Evolutionary conservation across 164 flowering plant species (phyloP).

Genomic region (Stephania yunnanensis): DNA sequence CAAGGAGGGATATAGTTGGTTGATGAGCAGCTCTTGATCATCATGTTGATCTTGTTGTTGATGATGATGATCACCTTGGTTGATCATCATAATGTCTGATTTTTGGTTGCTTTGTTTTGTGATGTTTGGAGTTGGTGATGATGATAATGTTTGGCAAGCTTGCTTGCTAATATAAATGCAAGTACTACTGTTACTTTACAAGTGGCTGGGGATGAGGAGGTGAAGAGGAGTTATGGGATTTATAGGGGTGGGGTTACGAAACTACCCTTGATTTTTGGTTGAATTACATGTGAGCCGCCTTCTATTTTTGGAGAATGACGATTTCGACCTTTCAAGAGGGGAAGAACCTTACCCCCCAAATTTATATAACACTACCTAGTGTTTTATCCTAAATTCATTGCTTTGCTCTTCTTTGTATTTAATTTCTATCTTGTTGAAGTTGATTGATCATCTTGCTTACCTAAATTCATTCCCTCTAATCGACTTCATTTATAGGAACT

Average conservation of each 20-base stretch:
- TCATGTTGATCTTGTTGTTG: conserved; percentile 14
- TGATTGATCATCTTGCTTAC: too few species aligned
- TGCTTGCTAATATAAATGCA: not conserved
- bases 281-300: conserved; percentile 9
- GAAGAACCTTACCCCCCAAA: too few species aligned
- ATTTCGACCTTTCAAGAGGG: not conserved
- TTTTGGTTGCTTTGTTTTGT: not conserved
- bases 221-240: not conserved
- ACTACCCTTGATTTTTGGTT: conserved; percentile 5
- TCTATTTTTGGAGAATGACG: not conserved
- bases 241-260: conserved; percentile 6
- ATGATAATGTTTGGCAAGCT: not conserved
- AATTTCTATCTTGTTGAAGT: too few species aligned
- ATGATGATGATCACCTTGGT: not conserved
- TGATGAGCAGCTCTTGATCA: conserved; percentile 27
- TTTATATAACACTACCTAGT: too few species aligned
- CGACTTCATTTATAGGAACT: too few species aligned
- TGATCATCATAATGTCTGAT: not conserved
- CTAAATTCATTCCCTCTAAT: too few species aligned
- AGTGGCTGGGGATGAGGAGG: not conserved
- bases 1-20: conserved; percentile 33
- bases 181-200: not conserved
- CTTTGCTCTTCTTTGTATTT: too few species aligned
- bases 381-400: too few species aligned
- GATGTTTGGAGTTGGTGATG: not conserved